phyloP scores from a whole-genome alignment of 345 rosid genomes.

The Populus alba region DNA sequence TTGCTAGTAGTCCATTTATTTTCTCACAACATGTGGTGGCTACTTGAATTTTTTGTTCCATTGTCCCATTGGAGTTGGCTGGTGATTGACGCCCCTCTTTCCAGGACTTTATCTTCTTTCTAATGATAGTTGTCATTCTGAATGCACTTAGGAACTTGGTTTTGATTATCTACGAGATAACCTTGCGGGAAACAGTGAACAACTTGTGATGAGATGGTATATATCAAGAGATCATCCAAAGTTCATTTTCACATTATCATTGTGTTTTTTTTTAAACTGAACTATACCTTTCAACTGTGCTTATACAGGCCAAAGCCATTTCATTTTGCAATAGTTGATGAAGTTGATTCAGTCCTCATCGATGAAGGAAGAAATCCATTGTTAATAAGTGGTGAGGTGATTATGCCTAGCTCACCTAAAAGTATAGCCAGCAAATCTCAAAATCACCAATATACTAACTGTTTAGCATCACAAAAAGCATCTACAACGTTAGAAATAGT shows the following conservation, averaged over 20 bases:
- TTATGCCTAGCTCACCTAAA: constrained; percentile 2
- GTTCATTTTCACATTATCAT: background rate
- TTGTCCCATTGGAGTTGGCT: constrained; percentile 6
- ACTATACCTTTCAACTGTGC: constrained; percentile 7
- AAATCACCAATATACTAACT: background rate
- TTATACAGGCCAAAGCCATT: constrained; percentile 91
- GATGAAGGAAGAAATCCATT: constrained; percentile 98
- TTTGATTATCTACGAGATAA: constrained; percentile 97
- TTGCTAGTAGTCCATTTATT: background rate
- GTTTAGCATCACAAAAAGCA: background rate
- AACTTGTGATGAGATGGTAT: constrained; percentile 98
- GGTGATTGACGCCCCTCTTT: background rate
- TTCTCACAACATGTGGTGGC: background rate
- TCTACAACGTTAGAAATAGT: background rate
- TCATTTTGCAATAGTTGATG: constrained; percentile 94
- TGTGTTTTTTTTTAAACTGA: constrained; percentile 3
- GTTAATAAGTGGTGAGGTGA: constrained; percentile 96
- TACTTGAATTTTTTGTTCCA: constrained; percentile 4
- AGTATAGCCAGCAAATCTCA: background rate
- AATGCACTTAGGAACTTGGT: constrained; percentile 78
- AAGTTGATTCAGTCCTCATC: constrained; percentile 95
- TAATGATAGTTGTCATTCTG: constrained; percentile 18
- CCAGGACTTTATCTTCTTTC: constrained; percentile 2
- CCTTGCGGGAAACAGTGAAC: constrained; percentile 70
- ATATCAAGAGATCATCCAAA: constrained; percentile 19